Evolutionary conservation across 2,329 filamentous ascomycete genomes (phyloP), one percentile per base, ranked within the genome.

Genomic region (Neofusicoccum parvum): DNA sequence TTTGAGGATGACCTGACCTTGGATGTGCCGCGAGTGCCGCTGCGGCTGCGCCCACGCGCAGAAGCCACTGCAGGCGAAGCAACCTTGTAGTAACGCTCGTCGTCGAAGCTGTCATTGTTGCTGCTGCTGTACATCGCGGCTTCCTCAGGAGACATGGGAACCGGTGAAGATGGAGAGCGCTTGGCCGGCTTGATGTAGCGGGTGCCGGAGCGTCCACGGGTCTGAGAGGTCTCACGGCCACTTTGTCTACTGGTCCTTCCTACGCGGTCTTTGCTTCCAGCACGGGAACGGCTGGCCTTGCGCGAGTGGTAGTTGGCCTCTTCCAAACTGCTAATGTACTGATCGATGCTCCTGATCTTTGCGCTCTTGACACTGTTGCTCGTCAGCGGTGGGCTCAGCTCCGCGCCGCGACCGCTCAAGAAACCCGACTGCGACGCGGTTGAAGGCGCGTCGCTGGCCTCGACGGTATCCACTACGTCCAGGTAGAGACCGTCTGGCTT

Each of bases 101-200:
- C 81, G 23, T 84, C 79, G 37, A 80, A 80, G 23, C 76, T 80
- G 11, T 83, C 84, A 7, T 80, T 75, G 67, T 79, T 81, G 5
- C 75, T 73, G 14, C 68, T 69, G 50, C 75, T 73, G 75, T 75
- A 75, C 12, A 81, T 72, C 3, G 78, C 79, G 17, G 81, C 78
- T 72, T 97, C 93, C 71, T 97, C 92, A 0, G 93, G 93, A 3
- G 94, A 96, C 94, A 97, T 97, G 3, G 94, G 92, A 1, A 97
- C 86, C 0, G 94, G 94, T 0, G 94, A 97, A 1, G 92, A 96
- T 0, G 94, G 94, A 1, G 94, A 97, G 23, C 91, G 86, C 78
- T 97, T 96, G 12, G 88, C 87, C 17, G 90, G 87, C 73, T 88
- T 90, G 68, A 90, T 92, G 69, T 88, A 90, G 23, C 89, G 86